Base-by-base conservation (phyloP, 305 asterid species). In the Fraxinus sp. region DNA sequence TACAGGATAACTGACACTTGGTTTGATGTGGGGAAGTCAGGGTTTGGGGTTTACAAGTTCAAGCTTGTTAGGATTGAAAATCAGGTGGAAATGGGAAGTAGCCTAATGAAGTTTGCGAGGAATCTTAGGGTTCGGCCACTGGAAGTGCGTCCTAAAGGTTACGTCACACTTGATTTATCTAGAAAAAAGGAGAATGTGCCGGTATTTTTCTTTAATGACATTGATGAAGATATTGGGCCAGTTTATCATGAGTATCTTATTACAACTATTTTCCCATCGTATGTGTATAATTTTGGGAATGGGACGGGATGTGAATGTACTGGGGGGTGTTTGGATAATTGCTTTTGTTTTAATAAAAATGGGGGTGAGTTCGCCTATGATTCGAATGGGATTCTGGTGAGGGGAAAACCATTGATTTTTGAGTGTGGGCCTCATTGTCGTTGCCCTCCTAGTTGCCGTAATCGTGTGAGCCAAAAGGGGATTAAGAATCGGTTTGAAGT, bases 381-480 rank as follows among this genome's bases (percentile, higher is more conserved):
- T 36, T 49, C 64, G 26, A 82, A 89, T 72, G 99, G 98, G 74
- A 88, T 89, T 89, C 80, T 96, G 46, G 83, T 91, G 81, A 90
- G 88, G 89, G 99, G 99, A 6, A 96, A 96, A 57, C 98, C 98
- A 0, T 81, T 96, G 87, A 80, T 94, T 10, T 92, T 94, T 44
- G 99, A 96, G 83, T 96, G 99, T 85, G 98, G 98, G 75, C 97
- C 97, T 0, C 91, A 90, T 79, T 96, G 99, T 76, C 84, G 39
- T 10, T 96, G 99, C 85, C 95, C 98, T 37, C 90, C 94, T 16
- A 85, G 88, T 81, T 96, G 98, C 57, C 84, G 91, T 76, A 96
- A 96, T 59, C 92, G 99, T 26, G 98, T 96, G 84, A 74, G 93
- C 6, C 99, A 96, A 82, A 94, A 90, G 78, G 99, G 98, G 49